Base-by-base conservation (phyloP, 495 filamentous ascomycete genomes). In the Glutinoglossum americanum region DNA sequence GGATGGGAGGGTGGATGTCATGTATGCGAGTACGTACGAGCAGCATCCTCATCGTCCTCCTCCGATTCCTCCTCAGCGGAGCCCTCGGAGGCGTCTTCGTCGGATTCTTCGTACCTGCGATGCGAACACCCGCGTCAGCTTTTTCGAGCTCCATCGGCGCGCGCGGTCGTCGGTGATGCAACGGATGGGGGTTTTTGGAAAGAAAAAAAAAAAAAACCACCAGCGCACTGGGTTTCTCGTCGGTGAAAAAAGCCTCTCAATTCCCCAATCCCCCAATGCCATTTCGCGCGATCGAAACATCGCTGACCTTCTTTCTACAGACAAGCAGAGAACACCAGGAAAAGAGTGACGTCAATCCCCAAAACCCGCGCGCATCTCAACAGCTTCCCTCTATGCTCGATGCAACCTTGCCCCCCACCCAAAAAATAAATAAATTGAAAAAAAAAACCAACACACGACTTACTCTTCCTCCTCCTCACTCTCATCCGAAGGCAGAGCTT, bases 401-500 rank as follows among this genome's bases (percentile, higher is more conserved):
- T n/a, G n/a, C n/a, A n/a, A 19, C 21, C 13, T 8, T 25, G 8
- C 56, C 33, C 21, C 21, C 8, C 56, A 17, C 32, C 41, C 53
- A 8, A 57, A 51, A 25, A n/a, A n/a, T n/a, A n/a, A n/a, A n/a
- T n/a, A n/a, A n/a, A n/a, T 19, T 15, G 28, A 56, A 57, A 37
- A 37, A 32, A 60, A 17, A 32, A 8, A 15, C 58, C 28, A 17
- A 17, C 26, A n/a, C 26, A 37, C 3, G 11, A 58, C 59, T 60
- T 32, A 60, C 59, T 60, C 59, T 60, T 60, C 59, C 39, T 60
- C 59, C 27, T 60, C 59, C 44, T 60, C 59, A 23, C 59, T 60
- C 44, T 59, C 48, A n/a, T 60, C 59, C 23, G 27, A 32, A 15
- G 59, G 59, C 30, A 60, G 32, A n/a, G 30, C 59, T 23, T 59